Base-by-base conservation (phyloP, 495 filamentous ascomycete species). In the Ramalina intermedia region DNA sequence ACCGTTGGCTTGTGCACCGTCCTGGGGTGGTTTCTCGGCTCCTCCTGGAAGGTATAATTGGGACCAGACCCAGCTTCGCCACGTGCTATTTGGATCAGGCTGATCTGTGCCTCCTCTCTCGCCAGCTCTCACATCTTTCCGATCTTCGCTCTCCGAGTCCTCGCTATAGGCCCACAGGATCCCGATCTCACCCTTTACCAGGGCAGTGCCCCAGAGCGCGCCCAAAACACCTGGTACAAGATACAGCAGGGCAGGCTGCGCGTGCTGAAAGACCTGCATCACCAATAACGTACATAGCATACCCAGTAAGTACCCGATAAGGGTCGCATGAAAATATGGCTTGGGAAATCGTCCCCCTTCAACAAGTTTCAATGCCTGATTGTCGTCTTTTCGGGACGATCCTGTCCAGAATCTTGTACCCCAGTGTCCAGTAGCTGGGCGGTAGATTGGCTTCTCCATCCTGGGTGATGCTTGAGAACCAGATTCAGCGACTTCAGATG, bases 221-320 rank as follows among this genome's bases (percentile, higher is more conserved):
- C 70, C 68, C 11, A 95, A 61, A 3, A 96, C 88, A 2, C 84
- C 79, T 0, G 91, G 91, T 2, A 96, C 93, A 13, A 98, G 77
- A 58, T 98, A 98, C 7, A 98, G 67, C 37, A 98, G 72, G 11
- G 91, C 91, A 1, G 91, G 91, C 55, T 98, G 91, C 9, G 84
- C 84, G 53, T 91, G 87, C 33, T 80, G 71, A 49, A 72, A 89
- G 18, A 83, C 66, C 29, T 88, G 71, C 70, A 96, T 84, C 33
- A 87, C 82, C 1, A 70, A 66, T 26, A 96, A 60, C 1, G 90
- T 96, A 7, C 70, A 63, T 5, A 88, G 33, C 84, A 96, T 87
- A 3, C 85, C 88, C 14, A 80, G 16, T 1, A 84, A 49, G 63
- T 98, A 98, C 0, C 93, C 91, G 8, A 75, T 54, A 39, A 96